phyloP scores from a whole-genome alignment of 164 flowering plant species.

The Pachysandra terminalis region DNA sequence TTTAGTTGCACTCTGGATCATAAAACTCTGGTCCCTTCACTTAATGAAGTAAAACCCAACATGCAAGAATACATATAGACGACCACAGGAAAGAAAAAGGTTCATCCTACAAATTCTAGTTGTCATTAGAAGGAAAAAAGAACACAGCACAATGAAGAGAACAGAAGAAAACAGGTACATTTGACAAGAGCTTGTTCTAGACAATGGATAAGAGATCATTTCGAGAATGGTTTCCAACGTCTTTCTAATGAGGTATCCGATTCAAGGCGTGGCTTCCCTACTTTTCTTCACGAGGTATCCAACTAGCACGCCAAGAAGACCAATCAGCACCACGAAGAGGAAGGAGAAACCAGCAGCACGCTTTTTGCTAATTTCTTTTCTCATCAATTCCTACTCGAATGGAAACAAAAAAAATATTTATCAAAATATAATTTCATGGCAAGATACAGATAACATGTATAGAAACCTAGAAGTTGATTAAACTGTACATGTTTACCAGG shows the following conservation, averaged over 20 bases:
- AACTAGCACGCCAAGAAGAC: slow-evolving; percentile 43
- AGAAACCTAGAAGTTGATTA: not conserved
- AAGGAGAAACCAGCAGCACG: slow-evolving; percentile 39
- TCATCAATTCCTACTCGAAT: slow-evolving; percentile 59
- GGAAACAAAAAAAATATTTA: not conserved
- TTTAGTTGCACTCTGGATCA: no score
- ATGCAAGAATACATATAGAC: no score
- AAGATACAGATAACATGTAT: not conserved
- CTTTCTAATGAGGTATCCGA: no score
- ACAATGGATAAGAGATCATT: not conserved
- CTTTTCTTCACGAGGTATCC: slow-evolving; percentile 49
- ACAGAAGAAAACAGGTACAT: no score
- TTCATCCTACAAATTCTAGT: no score
- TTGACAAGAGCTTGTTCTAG: slow-evolving; percentile 9
- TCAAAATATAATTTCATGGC: not conserved
- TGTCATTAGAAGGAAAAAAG: no score
- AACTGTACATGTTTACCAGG: not conserved
- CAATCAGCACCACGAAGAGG: slow-evolving; percentile 41
- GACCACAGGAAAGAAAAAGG: no score
- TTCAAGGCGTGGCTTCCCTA: slow-evolving; percentile 4
- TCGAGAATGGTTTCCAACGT: no score
- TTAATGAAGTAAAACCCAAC: no score
- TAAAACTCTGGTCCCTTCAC: no score
- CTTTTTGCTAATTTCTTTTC: slow-evolving; percentile 47
- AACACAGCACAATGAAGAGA: no score